phyloP scores from a whole-genome alignment of 176 grass and related monocot species.

The Phoenix roebelenii region DNA sequence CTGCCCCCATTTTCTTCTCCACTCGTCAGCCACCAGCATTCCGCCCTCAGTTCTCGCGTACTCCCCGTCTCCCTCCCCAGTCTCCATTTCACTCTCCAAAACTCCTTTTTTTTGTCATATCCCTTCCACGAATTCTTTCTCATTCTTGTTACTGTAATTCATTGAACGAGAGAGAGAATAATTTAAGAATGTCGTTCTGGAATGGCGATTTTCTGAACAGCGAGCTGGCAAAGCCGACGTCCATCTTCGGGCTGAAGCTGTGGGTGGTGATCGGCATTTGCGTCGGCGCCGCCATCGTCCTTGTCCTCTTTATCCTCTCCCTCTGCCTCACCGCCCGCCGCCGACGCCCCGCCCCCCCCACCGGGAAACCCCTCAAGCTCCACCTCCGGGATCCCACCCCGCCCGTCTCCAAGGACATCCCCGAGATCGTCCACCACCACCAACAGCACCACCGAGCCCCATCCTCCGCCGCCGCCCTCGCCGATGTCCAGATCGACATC shows the following conservation, averaged over 20 bases:
- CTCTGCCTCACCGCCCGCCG: constrained; percentile 49
- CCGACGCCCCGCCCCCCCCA: background rate
- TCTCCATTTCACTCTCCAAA: no score
- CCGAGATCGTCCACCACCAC: constrained; percentile 34
- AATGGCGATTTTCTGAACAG: constrained; percentile 30
- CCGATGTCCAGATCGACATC: constrained; percentile 41
- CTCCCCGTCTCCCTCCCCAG: no score
- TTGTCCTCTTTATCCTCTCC: constrained; percentile 28
- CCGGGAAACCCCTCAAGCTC: constrained; percentile 39
- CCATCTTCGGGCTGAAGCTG: constrained; percentile 61
- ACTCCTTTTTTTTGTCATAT: no score
- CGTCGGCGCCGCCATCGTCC: constrained; percentile 30
- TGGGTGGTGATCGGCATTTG: constrained; percentile 51
- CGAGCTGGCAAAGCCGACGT: constrained; percentile 59
- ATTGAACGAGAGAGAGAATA: background rate
- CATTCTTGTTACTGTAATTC: background rate
- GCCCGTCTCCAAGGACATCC: constrained; percentile 34
- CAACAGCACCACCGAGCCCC: background rate
- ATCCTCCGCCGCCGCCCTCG: constrained; percentile 14
- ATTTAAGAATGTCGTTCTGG: constrained; percentile 24
- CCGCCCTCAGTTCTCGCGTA: no score
- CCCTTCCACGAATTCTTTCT: no score
- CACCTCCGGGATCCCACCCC: constrained; percentile 32
- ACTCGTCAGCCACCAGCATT: no score
- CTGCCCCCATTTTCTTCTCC: no score